Conservation (phyloP, 805 yeast species). For the Candida loeiensis region DNA sequence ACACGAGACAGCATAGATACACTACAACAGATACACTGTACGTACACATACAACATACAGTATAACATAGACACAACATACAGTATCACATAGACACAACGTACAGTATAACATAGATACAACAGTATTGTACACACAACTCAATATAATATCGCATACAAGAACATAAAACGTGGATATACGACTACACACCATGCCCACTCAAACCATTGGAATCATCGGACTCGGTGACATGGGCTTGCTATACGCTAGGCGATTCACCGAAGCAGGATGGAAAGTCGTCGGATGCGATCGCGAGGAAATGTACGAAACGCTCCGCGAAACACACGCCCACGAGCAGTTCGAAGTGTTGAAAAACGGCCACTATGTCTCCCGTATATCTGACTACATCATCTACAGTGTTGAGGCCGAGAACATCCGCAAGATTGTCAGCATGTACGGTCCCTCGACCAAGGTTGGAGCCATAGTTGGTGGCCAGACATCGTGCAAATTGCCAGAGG, state of each 20-base stretch:
- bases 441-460: conserved; percentile 83
- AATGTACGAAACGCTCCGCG: conserved; percentile 42
- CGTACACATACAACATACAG: too few relatives aligned
- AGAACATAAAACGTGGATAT: not conserved
- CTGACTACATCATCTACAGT: conserved; percentile 84
- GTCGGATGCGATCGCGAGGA: conserved; percentile 86
- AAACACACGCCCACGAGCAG: conserved; percentile 37
- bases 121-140: too few relatives aligned
- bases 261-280: conserved; percentile 83
- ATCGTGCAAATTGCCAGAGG: conserved; percentile 89
- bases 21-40: too few relatives aligned
- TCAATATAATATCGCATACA: too few relatives aligned
- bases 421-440: conserved; percentile 69
- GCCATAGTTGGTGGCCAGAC: conserved; percentile 98
- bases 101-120: too few relatives aligned
- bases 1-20: too few relatives aligned
- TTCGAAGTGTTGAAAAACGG: conserved; percentile 73
- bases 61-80: too few relatives aligned
- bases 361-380: conserved; percentile 70
- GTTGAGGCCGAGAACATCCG: conserved; percentile 89
- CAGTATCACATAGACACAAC: too few relatives aligned
- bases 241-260: conserved; percentile 74
- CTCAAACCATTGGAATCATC: conserved; percentile 69
- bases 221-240: conserved; percentile 98
- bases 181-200: not conserved